Base-by-base conservation (phyloP, 78 protist species). In the Dictyostelium discoideum region DNA sequence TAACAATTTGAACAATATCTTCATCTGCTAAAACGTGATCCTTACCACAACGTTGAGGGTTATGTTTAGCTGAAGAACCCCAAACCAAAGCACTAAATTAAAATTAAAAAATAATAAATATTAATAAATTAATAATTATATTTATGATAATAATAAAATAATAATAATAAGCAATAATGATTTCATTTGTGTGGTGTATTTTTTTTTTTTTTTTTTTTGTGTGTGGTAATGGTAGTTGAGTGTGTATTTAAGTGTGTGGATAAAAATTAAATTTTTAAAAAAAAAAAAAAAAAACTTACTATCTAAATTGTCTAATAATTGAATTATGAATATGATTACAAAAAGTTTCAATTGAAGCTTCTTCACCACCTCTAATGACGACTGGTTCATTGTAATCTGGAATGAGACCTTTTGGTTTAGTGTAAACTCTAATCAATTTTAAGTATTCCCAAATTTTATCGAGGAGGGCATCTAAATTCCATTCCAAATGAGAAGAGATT, bases 371-470 rank as follows among this genome's bases (percentile, higher is more conserved):
- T 8, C 96, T 85, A 86, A 99, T 72, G 42, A 99, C 98, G 16
- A 99, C 99, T 20, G 99, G 99, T 22, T 96, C 98, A 54, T 69
- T 81, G 97, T 98, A 99, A 96, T 99, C 99, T 39, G 99, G 99
- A 26, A 98, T 97, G 83, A 97, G 98, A 10, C 99, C 99, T 81
- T 92, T 90, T 14, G 99, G 99, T 96, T 99, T 99, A 50, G 99
- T 99, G 97, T 98, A 99, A 97, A 98, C 22, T 29, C 99, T 98
- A 22, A 95, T 76, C n/a, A 99, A 88, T 78, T 88, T 84, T 77
- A 99, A 96, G 80, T 98, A 96, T 40, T 98, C 98, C 99, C 99
- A 99, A 46, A 97, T 97, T 83, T 44, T 65, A 46, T 98, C 99
- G 69, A 99, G 88, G 22, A 99, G 94, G 4, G 85, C 99, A 80